These are phyloP conservation scores for Stylonectria norvegica DNA, from an alignment of 2,329 filamentous ascomycete genomes.

Conservation along the genomic window DNA sequence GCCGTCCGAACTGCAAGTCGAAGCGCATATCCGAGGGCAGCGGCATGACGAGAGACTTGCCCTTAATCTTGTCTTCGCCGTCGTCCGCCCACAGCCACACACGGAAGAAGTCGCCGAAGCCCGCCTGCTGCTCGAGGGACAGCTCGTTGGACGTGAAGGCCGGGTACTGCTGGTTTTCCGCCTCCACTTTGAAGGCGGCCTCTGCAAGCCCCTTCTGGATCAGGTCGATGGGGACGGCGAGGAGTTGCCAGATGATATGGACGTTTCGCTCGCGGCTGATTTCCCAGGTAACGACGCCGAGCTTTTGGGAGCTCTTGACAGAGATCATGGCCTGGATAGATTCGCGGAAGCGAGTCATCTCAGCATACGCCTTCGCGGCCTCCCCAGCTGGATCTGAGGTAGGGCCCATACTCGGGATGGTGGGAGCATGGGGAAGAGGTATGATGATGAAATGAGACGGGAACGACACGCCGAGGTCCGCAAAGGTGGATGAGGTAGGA, in stretches of 20 bases:
- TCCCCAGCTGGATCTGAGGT: slow-evolving; percentile 47
- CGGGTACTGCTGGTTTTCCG: slow-evolving; percentile 66
- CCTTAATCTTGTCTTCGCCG: slow-evolving; percentile 53
- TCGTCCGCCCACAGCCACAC: slow-evolving; percentile 73
- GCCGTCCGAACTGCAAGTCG: slow-evolving; percentile 84
- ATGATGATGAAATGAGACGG: slow-evolving; percentile 90
- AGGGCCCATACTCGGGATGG: slow-evolving; percentile 63
- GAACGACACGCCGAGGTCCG: slow-evolving; percentile 62
- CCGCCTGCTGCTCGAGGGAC: slow-evolving; percentile 47
- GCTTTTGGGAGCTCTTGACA: slow-evolving; percentile 49
- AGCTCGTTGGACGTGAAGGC: slow-evolving; percentile 48
- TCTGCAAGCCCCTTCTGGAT: slow-evolving; percentile 74
- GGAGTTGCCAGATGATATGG: slow-evolving; percentile 90
- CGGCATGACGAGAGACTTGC: slow-evolving; percentile 67
- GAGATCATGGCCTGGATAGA: slow-evolving; percentile 77
- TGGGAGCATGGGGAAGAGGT: slow-evolving; percentile 77
- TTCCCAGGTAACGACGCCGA: slow-evolving; percentile 89
- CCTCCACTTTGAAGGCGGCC: slow-evolving; percentile 83
- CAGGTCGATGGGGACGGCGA: slow-evolving; percentile 69
- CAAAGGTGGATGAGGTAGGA: slow-evolving; percentile 66
- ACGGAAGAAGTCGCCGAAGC: slow-evolving; percentile 67
- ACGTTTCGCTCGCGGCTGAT: slow-evolving; percentile 78
- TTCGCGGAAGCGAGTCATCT: slow-evolving; percentile 80
- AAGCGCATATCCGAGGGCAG: slow-evolving; percentile 72
- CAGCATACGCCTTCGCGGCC: slow-evolving; percentile 61